Conservation (phyloP, 78 protist genomes). For the Dictyostelium firmibasis region DNA sequence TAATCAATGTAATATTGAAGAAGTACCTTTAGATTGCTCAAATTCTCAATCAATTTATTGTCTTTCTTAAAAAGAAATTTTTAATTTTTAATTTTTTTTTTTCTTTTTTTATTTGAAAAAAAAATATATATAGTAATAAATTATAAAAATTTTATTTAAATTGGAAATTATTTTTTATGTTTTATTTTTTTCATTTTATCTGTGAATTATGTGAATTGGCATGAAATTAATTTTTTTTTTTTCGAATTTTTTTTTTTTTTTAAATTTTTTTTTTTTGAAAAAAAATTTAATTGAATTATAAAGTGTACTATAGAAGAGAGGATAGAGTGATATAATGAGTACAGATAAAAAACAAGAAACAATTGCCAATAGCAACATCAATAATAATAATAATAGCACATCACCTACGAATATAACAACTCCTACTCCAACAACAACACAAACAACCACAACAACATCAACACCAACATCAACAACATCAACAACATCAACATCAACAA, state of each 20-base stretch:
- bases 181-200: too few relatives aligned
- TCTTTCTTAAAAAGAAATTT: background rate
- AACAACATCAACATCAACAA: background rate
- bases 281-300: background rate
- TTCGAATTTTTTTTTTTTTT: background rate
- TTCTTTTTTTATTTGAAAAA: too few relatives aligned
- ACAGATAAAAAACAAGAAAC: conserved; percentile 11
- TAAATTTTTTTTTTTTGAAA: background rate
- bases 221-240: background rate
- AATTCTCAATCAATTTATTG: background rate
- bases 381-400: background rate
- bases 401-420: background rate
- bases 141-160: too few relatives aligned
- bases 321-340: background rate
- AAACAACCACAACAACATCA: background rate
- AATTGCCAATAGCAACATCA: background rate
- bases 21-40: background rate
- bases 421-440: background rate
- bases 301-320: background rate
- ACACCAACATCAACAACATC: background rate
- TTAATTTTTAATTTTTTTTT: background rate
- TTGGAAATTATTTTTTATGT: too few relatives aligned
- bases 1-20: background rate
- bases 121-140: too few relatives aligned
- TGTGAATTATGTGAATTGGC: background rate